Evolutionary conservation across 1,284 basidiomycete genomes (phyloP), one percentile per base, ranked within the genome.

Genomic region (Trichosporon faecale): DNA sequence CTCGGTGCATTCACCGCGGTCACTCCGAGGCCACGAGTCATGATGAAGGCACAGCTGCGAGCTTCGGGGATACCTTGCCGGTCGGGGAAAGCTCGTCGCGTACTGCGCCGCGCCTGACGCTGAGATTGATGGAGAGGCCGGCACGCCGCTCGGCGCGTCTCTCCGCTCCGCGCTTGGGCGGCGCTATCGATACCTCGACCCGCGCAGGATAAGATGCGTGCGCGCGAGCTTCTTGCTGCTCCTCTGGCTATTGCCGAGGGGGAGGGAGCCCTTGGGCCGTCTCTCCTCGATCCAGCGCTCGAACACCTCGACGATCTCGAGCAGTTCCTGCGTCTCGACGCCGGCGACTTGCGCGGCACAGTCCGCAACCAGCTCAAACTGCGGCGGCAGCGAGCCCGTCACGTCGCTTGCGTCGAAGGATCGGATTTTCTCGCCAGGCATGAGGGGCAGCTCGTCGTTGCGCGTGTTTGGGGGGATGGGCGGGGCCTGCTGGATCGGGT

Each of bases 371-470:
- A 73, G 69, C 21, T 77, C 76, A 57, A 77, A 71, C 8, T 69
- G 49, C 12, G 18, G 31, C 8, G 80, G 79, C n/a, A 81, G 72
- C 6, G 72, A 70, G 12, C 76, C 76, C 0, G 72, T 71, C 0
- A 73, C 33, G 66, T 80, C 78, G 27, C 66, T 61, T 0, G 77
- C 65, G 29, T 76, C 70, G 70, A 75, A 82, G 9, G 73, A 73
- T 12, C 64, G 64, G 37, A 77, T 29, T 14, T 70, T 71, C 57
- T 81, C 80, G 33, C 79, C 81, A 0, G 80, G 79, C 71, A 78
- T 73, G 11, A 78, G 74, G 0, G 78, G 79, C 5, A 80, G 74
- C 12, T 71, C 49, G 29, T 71, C 68, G 44, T 74, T 76, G 33
- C 68, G 67, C 12, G 66, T 60, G 6, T 66, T 60, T 14, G 66